These are phyloP conservation scores for Danielia reshetovae DNA, from an alignment of 805 yeast species.

Conservation along the genomic window DNA sequence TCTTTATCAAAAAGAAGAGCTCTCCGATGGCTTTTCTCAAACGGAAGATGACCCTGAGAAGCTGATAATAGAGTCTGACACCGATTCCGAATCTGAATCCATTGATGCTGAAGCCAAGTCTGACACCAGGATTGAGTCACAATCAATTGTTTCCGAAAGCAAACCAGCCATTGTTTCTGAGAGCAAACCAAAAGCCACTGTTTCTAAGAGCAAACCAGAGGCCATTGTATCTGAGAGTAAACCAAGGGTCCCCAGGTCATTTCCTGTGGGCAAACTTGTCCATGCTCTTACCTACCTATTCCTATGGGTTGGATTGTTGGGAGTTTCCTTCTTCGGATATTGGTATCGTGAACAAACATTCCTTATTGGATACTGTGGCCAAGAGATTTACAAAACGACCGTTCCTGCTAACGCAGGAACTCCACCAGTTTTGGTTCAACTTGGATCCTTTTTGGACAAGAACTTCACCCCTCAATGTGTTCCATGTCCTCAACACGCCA, in stretches of 20 bases:
- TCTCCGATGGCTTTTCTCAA: not conserved
- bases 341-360: constrained; percentile 66
- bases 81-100: constrained; percentile 16
- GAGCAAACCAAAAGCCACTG: not conserved
- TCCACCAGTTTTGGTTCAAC: constrained; percentile 25
- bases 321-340: constrained; percentile 38
- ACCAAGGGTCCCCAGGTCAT: not conserved
- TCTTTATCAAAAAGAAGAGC: not conserved
- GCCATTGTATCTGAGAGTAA: not conserved
- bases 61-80: no score
- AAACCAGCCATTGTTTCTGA: no score
- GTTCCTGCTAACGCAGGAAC: constrained; percentile 26
- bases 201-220: not conserved
- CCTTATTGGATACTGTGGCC: constrained; percentile 73
- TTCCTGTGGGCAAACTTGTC: not conserved
- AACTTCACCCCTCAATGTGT: constrained; percentile 59
- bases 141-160: no score
- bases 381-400: constrained; percentile 46
- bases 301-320: constrained; percentile 33
- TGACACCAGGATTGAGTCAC: not conserved
- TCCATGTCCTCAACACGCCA: constrained; percentile 78
- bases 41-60: constrained; percentile 4
- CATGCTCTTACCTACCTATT: constrained; percentile 13
- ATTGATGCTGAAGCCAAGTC: constrained; percentile 6
- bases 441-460: constrained; percentile 45